A percentile compares a stretch with the other conserved stretches of the same genome.
Evolutionary conservation across 176 grass and related monocot genomes (phyloP).

Genomic region (Oryza rufipogon): DNA sequence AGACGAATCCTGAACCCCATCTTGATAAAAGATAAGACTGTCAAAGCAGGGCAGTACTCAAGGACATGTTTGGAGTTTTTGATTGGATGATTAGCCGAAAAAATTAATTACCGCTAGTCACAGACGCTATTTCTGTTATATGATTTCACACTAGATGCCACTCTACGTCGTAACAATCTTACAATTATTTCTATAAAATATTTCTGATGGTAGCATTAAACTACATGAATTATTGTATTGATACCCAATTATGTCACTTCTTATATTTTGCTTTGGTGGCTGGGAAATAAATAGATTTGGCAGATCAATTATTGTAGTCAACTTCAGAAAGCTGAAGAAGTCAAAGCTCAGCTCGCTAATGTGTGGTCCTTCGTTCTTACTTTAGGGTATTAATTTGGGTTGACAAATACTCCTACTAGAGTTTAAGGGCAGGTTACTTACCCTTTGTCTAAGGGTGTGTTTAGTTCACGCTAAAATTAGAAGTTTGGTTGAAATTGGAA

Average conservation of each 20-base stretch:
- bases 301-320: constrained; percentile 23
- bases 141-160: background rate
- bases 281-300: background rate
- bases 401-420: too few relatives aligned
- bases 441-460: background rate
- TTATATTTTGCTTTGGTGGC: background rate
- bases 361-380: background rate
- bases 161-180: background rate
- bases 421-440: background rate
- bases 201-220: background rate
- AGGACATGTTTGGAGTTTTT: background rate
- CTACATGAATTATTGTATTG: background rate
- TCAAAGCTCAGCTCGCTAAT: background rate
- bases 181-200: constrained; percentile 12
- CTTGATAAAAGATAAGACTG: background rate
- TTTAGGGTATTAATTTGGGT: background rate
- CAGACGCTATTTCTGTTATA: background rate
- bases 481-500: too few relatives aligned
- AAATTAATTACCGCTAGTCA: background rate
- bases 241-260: constrained; percentile 23
- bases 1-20: background rate
- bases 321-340: background rate
- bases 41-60: background rate
- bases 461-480: too few relatives aligned
- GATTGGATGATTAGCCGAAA: background rate